These are phyloP conservation scores for Ailanthus altissimus DNA, from an alignment of 345 rosid species.

Conservation along the genomic window DNA sequence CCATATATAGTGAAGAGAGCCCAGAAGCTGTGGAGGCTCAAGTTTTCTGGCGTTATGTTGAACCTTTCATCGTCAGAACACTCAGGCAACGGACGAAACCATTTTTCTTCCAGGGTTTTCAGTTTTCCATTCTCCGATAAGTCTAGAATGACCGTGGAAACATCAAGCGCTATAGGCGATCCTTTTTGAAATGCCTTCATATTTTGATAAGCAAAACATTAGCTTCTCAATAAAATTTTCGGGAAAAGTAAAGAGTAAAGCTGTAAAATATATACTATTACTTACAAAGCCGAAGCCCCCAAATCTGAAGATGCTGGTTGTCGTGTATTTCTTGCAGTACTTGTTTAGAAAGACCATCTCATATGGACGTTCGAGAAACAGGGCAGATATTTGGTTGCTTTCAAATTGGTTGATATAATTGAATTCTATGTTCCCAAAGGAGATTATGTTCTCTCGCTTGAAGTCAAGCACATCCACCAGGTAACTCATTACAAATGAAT, in stretches of 20 bases:
- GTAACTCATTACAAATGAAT: constrained; percentile 36
- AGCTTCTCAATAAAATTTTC: no score
- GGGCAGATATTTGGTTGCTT: constrained; percentile 26
- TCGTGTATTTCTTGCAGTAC: constrained; percentile 34
- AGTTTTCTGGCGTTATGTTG: constrained; percentile 22
- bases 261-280: background rate
- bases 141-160: constrained; percentile 48
- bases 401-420: constrained; percentile 23
- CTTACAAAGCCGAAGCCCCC: constrained; percentile 60
- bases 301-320: constrained; percentile 32
- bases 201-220: no score
- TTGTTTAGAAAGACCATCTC: constrained; percentile 34
- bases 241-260: no score
- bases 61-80: constrained; percentile 26
- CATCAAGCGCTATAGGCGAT: constrained; percentile 42
- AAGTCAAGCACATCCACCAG: constrained; percentile 31
- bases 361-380: constrained; percentile 48
- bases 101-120: constrained; percentile 26
- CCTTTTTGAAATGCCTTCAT: constrained; percentile 54
- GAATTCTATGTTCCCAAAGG: constrained; percentile 13
- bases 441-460: constrained; percentile 1
- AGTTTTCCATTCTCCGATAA: constrained; percentile 44
- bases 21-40: constrained; percentile 48
- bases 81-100: constrained; percentile 29
- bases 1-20: constrained; percentile 41